phyloP scores from a whole-genome alignment of 2,329 filamentous ascomycete genomes.

The Canariomyces notabilis region DNA sequence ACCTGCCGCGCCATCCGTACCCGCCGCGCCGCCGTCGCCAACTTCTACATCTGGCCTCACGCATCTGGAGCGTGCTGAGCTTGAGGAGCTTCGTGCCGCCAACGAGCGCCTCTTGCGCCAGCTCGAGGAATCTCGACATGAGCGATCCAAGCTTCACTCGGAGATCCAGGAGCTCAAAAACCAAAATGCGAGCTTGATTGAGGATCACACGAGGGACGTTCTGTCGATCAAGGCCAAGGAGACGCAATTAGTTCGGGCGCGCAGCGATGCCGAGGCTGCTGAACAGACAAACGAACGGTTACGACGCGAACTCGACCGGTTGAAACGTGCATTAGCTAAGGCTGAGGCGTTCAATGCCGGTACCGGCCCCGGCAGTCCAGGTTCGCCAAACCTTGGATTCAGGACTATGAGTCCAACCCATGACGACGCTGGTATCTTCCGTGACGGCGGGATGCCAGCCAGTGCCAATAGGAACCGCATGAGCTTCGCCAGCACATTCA shows the following conservation, averaged over 20 bases:
- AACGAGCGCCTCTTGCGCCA: constrained; percentile 73
- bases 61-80: constrained; percentile 80
- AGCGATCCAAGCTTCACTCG: constrained; percentile 74
- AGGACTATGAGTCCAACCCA: constrained; percentile 47
- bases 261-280: constrained; percentile 82
- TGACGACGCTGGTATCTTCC: constrained; percentile 58
- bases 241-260: constrained; percentile 87
- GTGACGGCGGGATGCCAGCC: constrained; percentile 42
- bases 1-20: constrained; percentile 50
- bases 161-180: constrained; percentile 94
- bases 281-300: constrained; percentile 82
- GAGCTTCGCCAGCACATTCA: constrained; percentile 61
- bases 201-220: constrained; percentile 93
- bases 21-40: constrained; percentile 50
- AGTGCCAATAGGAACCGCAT: constrained; percentile 44
- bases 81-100: constrained; percentile 80
- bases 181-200: constrained; percentile 92
- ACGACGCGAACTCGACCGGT: constrained; percentile 79
- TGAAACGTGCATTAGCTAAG: constrained; percentile 78
- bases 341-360: constrained; percentile 46
- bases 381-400: constrained; percentile 26
- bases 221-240: constrained; percentile 98
- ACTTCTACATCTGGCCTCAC: constrained; percentile 62
- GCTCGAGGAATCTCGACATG: constrained; percentile 74
- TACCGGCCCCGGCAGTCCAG: constrained; percentile 28